A percentile compares a stretch with the other conserved stretches of the same genome.
These are phyloP conservation scores for Lactarius trivialis DNA, from an alignment of 768 basidiomycete species.

Conservation along the genomic window DNA sequence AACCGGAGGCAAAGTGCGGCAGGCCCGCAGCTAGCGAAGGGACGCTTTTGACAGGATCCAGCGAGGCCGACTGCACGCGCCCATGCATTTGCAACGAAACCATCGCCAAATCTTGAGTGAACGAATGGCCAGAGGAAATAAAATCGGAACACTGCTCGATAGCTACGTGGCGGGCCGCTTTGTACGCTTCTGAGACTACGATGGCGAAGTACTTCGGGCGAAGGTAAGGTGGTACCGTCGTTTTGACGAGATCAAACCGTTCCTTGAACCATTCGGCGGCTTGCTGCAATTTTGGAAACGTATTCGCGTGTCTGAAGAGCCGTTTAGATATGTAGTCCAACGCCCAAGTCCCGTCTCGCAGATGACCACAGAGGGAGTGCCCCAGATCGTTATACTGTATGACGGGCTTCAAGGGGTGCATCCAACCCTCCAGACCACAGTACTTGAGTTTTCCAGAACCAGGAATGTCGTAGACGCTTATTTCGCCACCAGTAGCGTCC, in stretches of 20 bases:
- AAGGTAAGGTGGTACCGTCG: slow-evolving; percentile 73
- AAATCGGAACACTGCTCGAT: slow-evolving; percentile 89
- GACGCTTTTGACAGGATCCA: slow-evolving; percentile 61
- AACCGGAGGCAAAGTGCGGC: slow-evolving; percentile 87
- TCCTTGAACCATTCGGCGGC: slow-evolving; percentile 82
- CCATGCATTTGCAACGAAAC: slow-evolving; percentile 89
- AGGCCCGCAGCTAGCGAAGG: slow-evolving; percentile 91
- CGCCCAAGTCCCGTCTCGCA: slow-evolving; percentile 88
- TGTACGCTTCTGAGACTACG: slow-evolving; percentile 86
- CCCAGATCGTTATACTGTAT: slow-evolving; percentile 91
- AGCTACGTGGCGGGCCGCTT: slow-evolving; percentile 74
- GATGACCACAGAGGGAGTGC: slow-evolving; percentile 81
- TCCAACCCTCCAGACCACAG: slow-evolving; percentile 97
- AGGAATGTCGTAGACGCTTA: slow-evolving; percentile 80
- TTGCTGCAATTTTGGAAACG: slow-evolving; percentile 56
- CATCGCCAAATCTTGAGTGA: slow-evolving; percentile 86
- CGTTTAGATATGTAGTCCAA: slow-evolving; percentile 78
- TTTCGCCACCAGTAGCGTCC: slow-evolving; percentile 75
- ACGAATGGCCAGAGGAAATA: slow-evolving; percentile 73
- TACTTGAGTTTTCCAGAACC: slow-evolving; percentile 70
- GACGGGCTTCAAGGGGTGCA: slow-evolving; percentile 77
- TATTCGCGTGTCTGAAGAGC: slow-evolving; percentile 53
- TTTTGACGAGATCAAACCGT: slow-evolving; percentile 78
- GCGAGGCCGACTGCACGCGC: slow-evolving; percentile 80
- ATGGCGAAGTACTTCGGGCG: slow-evolving; percentile 96